Base-by-base conservation (phyloP, 768 basidiomycete species). In the Kwoniella mangroviensis region DNA sequence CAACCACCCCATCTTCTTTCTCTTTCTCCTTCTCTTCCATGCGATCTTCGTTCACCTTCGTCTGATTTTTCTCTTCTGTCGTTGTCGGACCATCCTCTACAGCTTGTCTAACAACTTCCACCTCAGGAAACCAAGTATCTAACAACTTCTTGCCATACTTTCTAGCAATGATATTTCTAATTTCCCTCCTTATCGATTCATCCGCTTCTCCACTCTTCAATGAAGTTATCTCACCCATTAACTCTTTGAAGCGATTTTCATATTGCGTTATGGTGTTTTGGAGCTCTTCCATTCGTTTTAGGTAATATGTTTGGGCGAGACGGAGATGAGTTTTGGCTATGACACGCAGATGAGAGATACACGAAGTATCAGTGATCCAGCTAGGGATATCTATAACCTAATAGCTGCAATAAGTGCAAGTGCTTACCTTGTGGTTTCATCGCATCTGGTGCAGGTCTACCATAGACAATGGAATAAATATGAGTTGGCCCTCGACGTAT, bases 231-330 rank as follows among this genome's bases (percentile, higher is more conserved):
- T 95, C 93, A 3, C 86, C 83, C 21, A 89, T 86, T 15, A 94
- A 85, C 28, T 78, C 90, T 92, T 88, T 92, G 87, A 94, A 97
- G 67, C 87, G 88, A 34, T 84, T 81, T 84, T 96, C 94, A 79
- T 94, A 91, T 1, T 84, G 86, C 41, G 86, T 76, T 51, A 97
- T 92, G 54, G 90, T 86, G n/a, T 85, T 85, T 66, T 88, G 88
- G 3, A 97, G 85, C 74, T 96, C 91, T 19, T 86, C 79, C 45
- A 93, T 85, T 40, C 94, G 90, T 4, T 86, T 85, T 51, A 86
- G 83, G 78, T 92, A 96, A 81, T 89, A 88, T 60, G 86, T 90
- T 79, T 91, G 88, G 1, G 94, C 93, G 51, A 97, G 87, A 60
- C 86, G 84, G 11, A 90, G 86, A 74, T 92, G 90, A 10, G 84